Evolutionary conservation across 1,284 basidiomycete species (phyloP).

Genomic region (Thecaphora thlaspeos): DNA sequence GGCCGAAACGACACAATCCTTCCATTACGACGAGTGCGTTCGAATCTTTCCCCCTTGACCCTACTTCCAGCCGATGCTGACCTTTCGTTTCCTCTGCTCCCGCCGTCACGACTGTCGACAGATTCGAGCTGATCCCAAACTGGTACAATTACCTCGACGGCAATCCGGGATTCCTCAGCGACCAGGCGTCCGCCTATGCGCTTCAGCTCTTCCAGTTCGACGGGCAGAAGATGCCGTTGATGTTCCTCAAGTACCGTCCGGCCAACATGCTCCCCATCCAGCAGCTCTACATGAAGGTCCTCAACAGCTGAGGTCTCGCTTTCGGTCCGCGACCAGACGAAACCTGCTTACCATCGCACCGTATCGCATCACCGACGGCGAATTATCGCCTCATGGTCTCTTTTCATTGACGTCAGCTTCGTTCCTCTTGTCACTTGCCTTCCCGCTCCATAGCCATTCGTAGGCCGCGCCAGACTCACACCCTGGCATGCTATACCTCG

Average conservation of each 20-base stretch:
- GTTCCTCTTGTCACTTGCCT: no score
- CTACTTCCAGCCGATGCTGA: no score
- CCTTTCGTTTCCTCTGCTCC: no score
- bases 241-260: constrained; percentile 42
- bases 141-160: constrained; percentile 47
- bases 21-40: constrained; percentile 29
- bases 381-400: no score
- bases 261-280: constrained; percentile 53
- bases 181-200: constrained; percentile 26
- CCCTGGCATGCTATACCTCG: no score
- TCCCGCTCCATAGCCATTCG: no score
- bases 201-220: constrained; percentile 41
- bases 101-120: constrained; percentile 3
- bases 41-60: no score
- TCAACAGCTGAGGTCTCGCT: constrained; percentile 21
- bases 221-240: constrained; percentile 29
- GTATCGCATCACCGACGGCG: no score
- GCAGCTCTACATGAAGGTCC: constrained; percentile 42
- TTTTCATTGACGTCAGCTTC: no score
- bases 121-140: constrained; percentile 36
- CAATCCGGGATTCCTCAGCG: constrained; percentile 33
- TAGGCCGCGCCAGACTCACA: no score
- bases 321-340: no score
- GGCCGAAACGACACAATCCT: constrained; percentile 31
- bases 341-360: no score